Evolutionary conservation across 106 monocot species (phyloP), one percentile per base, ranked within the genome.

Genomic region (Platanthera zijinensis): DNA sequence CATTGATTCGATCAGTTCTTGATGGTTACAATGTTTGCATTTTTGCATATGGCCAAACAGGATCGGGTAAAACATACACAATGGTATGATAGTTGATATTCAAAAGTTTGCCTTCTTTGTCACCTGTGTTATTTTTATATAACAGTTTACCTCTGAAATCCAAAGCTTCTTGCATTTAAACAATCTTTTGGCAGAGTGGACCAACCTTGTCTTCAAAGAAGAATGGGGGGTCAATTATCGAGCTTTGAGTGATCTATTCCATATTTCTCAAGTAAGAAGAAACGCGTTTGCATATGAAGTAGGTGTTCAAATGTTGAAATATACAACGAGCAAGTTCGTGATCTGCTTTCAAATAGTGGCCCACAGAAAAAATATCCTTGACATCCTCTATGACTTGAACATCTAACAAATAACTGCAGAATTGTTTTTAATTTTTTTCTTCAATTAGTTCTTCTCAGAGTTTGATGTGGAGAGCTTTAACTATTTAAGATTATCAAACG

Each of bases 41-140:
- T 52, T 99, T 99, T 88, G 99, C 99, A 74, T 99, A 99, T 83
- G 99, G 99, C 68, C 99, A 99, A 85, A 99, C 99, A 80, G 97
- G 97, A 11, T 97, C 96, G 1, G 96, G 96, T 51, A 97, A 97
- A 83, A 97, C 96, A 10, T 99, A 94, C 79, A 99, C 99, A 15
- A 99, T 99, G 99, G 99, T 94, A 88, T 62, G 61, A 48, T 32
- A 78, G 69, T 67, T 10, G 10, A 51, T 50, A 51, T 19, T 52
- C 72, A 62, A 79, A 51, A 5, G 6, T 78, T 30, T 69, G 8
- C 15, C 22, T 46, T 45, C 45, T 12, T 45, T 69, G 14, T 14
- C 10, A 13, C 12, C 45, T 47, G 12, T 10, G 8, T 63, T 22
- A 10, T 1, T 10, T 21, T 63, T 22, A 63, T 1, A 63, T 63